Percentiles rank a stretch among this genome's conserved stretches.
Conservation (phyloP, 371 early-diverging fungal species). For the Chytridiales sp. region DNA sequence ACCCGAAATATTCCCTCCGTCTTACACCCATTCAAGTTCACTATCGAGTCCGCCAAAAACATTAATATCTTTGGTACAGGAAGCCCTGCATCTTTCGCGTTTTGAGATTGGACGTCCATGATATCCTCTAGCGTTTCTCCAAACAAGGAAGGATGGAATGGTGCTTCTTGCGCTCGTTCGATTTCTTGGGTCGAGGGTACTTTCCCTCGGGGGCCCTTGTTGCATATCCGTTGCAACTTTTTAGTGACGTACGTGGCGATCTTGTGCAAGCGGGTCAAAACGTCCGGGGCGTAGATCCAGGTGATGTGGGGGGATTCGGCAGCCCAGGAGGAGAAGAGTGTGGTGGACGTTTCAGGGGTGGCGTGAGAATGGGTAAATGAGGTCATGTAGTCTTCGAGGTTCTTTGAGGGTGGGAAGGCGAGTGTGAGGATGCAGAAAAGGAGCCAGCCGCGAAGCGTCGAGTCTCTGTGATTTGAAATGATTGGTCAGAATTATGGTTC, state of each 20-base stretch:
- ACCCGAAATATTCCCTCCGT: slow-evolving; percentile 97
- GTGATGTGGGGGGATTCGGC: neutral
- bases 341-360: no score
- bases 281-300: no score
- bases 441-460: slow-evolving; percentile 83
- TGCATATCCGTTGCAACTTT: slow-evolving; percentile 71
- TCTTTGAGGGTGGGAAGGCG: slow-evolving; percentile 90
- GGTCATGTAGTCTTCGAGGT: slow-evolving; percentile 79
- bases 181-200: slow-evolving; percentile 75
- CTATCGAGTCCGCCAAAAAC: slow-evolving; percentile 77
- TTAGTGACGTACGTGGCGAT: no score
- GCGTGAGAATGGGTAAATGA: slow-evolving; percentile 73
- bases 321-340: no score
- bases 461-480: no score
- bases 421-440: slow-evolving; percentile 76
- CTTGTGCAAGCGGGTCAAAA: slow-evolving; percentile 61
- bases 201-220: slow-evolving; percentile 78
- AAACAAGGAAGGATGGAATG: slow-evolving; percentile 87
- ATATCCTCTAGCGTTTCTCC: slow-evolving; percentile 85
- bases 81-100: no score
- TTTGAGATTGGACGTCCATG: slow-evolving; percentile 57
- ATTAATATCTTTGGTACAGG: slow-evolving; percentile 78
- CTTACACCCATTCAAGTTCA: slow-evolving; percentile 69
- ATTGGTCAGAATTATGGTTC: no score
- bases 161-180: slow-evolving; percentile 78